Evolutionary conservation across 306 rosid genomes (phyloP), one percentile per base, ranked within the genome.

Genomic region (Cucumis hystrix): DNA sequence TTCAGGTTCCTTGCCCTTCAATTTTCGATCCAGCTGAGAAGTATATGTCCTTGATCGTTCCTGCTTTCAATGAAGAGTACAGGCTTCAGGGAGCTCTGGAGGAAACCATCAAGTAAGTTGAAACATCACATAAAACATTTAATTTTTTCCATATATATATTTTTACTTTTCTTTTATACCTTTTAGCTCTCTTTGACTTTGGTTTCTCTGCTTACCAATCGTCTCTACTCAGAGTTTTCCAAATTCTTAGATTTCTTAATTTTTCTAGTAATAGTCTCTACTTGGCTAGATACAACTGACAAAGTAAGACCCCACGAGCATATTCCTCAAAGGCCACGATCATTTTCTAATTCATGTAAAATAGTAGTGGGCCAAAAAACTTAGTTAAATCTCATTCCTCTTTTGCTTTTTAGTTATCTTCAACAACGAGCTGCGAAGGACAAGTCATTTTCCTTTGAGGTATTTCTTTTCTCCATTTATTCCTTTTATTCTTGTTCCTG

Each of bases 51-150:
- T 84, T 94, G 87, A 90, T 94, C 51, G 78, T 92, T 74, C 98
- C 96, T 56, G 95, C 97, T 25, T 94, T 83, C 83, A 94, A 92
- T 75, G 97, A 92, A 79, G 93, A 94, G 83, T 86, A 79, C 45
- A 89, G 98, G 80, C 97, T 94, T 81, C 97, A 96, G 14, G 86
- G 85, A 56, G 97, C 98, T 17, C 93, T 94, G 63, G 91, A 90
- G 35, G 98, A 94, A 84, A 88, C 91, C 30, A 78, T 94, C 88
- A 83, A 83, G 98, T 94, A 87, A 84, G 96, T 86, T 67, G 57
- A 65, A 71, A 20, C 18, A 13, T 37, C 9, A 9, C 14, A 3
- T 21, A 30, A 33, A 47, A 1, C 55, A 11, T 68, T 11, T n/a
- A 35, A 68, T 21, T 68, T 21, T 39, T 68, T 68, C 74, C 56